Evolutionary conservation across 106 monocot species (phyloP), one percentile per base, ranked within the genome.

Genomic region (Iris macrosiphon): DNA sequence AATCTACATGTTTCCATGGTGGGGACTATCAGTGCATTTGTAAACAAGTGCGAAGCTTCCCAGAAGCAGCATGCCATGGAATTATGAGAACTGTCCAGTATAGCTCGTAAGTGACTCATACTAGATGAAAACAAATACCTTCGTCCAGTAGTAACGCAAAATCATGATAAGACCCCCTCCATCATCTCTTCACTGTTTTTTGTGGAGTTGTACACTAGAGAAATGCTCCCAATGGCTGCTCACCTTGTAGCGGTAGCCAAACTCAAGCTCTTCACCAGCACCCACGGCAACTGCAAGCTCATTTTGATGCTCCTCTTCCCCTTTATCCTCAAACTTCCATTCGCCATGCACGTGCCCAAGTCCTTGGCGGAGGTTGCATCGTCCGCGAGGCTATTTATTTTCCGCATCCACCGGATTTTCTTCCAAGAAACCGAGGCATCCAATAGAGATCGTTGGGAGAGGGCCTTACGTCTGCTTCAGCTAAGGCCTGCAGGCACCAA

Each of bases 361-460:
- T 45, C 45, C 28, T 14, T 3, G 14, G 4, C 49, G 3, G 49
- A 49, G 2, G 2, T 49, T 25, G 49, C 28, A 3, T 7, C 28
- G 17, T 49, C 49, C 7, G 2, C 28, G 4, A 49, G 49, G 49
- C 28, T 49, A 25, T 49, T 49, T 15, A 10, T 49, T 13, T 49
- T 49, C 49, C 11, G 28, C 4, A 25, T 49, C 28, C 26, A 29
- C 28, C 25, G 19, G 13, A 29, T 29, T 15, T 29, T 49, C 28
- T 49, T 29, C 49, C 28, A 49, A 2, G 49, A 29, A 27, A 3
- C 1, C 1, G 5, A 15, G 14, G 7, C 8, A 2, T 7, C 17
- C 18, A 30, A 12, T 30, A 17, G 52, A 8, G n/a, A n/a, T n/a
- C n/a, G n/a, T n/a, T 52, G 52, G 52, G 52, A 52, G 52, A 52